Percentiles rank a stretch among this genome's conserved stretches.
Conservation (phyloP, 2,329 filamentous ascomycete species). For the Diaporthe nobilis region DNA sequence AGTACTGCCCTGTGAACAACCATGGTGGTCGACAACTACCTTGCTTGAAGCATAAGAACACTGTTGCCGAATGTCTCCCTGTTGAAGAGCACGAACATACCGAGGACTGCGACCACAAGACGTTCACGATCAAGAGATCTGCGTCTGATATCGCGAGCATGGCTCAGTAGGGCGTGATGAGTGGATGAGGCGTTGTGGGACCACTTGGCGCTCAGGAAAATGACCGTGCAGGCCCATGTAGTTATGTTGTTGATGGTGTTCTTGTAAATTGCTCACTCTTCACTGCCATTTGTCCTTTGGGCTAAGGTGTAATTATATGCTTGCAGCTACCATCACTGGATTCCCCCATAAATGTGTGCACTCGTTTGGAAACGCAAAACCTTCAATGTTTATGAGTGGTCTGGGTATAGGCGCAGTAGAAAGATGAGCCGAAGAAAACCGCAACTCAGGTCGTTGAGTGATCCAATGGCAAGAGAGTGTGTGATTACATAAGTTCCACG, state of each 20-base stretch:
- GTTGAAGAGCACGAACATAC: not conserved
- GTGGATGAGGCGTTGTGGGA: not conserved
- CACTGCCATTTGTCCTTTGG: not conserved
- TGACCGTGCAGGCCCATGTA: not conserved
- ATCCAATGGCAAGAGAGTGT: too few species aligned
- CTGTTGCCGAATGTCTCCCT: not conserved
- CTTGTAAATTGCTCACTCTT: not conserved
- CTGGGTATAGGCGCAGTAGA: too few species aligned
- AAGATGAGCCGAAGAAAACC: too few species aligned
- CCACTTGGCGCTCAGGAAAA: not conserved
- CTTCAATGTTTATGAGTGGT: too few species aligned
- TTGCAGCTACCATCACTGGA: too few species aligned
- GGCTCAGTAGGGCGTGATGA: not conserved
- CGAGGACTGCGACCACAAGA: not conserved
- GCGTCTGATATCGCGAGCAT: slow-evolving; percentile 1
- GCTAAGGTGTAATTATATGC: too few species aligned
- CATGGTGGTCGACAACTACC: slow-evolving; percentile 6
- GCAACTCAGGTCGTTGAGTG: too few species aligned
- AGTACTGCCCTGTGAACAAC: slow-evolving; percentile 12
- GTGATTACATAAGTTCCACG: not conserved
- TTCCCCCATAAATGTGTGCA: too few species aligned
- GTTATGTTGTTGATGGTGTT: not conserved
- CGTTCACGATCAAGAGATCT: slow-evolving; percentile 6
- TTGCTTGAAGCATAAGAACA: slow-evolving; percentile 19
- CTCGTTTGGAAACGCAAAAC: too few species aligned